Evolutionary conservation across 1,139 yeast species (phyloP).

Genomic region (Lodderomyces pseudojiufengensis): DNA sequence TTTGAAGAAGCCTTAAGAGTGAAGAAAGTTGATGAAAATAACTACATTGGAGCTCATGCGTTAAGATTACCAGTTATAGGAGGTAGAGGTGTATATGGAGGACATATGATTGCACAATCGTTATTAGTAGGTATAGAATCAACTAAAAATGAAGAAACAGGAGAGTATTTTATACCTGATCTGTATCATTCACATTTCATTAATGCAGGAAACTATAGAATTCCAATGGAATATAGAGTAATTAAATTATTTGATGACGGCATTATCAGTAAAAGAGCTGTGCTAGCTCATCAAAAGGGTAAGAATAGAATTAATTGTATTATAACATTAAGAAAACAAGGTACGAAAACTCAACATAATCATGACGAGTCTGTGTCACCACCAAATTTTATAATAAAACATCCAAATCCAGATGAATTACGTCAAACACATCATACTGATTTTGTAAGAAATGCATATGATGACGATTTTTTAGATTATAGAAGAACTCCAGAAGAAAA

Average conservation of each 20-base stretch:
- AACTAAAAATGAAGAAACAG: conserved; percentile 17
- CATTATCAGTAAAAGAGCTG: conserved; percentile 23
- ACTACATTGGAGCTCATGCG: conserved; percentile 37
- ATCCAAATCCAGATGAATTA: conserved; percentile 29
- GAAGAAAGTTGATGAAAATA: conserved; percentile 25
- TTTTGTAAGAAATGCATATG: conserved; percentile 37
- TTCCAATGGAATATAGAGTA: conserved; percentile 59
- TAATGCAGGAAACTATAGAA: conserved; percentile 44
- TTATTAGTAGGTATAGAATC: conserved; percentile 58
- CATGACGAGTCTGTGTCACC: conserved; percentile 17
- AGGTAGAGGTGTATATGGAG: conserved; percentile 78
- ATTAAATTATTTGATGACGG: conserved; percentile 40
- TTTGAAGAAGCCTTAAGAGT: conserved; percentile 42
- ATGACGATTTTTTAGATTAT: conserved; percentile 35
- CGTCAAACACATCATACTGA: conserved; percentile 36
- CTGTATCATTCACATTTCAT: conserved; percentile 42
- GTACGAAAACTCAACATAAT: conserved; percentile 11
- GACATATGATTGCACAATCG: conserved; percentile 71
- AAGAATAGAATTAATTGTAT: conserved; percentile 27
- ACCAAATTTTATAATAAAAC: conserved; percentile 21
- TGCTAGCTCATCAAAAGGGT: conserved; percentile 31
- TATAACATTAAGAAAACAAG: conserved; percentile 24
- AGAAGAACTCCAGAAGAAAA: conserved; percentile 36
- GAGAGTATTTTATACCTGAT: conserved; percentile 29
- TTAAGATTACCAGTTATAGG: conserved; percentile 39